Percentiles rank a stretch among this genome's conserved stretches.
These are phyloP conservation scores for Haematococcus lacustris DNA, from an alignment of 139 green algal species.

Conservation along the genomic window DNA sequence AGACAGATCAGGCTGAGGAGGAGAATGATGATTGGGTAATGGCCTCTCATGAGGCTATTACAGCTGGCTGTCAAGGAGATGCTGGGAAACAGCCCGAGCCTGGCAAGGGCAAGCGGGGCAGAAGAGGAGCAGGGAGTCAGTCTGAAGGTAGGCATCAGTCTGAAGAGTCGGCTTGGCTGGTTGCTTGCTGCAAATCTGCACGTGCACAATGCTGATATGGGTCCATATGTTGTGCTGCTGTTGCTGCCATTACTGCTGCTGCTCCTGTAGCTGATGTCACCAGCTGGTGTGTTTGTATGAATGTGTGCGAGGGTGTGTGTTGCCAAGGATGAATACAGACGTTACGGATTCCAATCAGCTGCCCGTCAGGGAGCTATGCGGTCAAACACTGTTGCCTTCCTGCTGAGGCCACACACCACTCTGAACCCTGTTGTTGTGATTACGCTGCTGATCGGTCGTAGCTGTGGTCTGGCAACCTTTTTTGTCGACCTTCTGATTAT, in stretches of 20 bases:
- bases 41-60: background rate
- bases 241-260: background rate
- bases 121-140: background rate
- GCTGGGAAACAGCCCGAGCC: too few relatives aligned
- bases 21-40: background rate
- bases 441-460: too few relatives aligned
- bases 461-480: too few relatives aligned
- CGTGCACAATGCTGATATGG: background rate
- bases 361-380: too few relatives aligned
- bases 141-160: background rate
- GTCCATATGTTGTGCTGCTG: too few relatives aligned
- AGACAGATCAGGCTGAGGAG: background rate
- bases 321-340: background rate
- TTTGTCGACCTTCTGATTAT: too few relatives aligned
- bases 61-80: background rate
- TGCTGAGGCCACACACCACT: too few relatives aligned
- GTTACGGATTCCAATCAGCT: background rate
- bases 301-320: constrained; percentile 3
- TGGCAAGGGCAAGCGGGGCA: constrained; percentile 1
- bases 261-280: background rate
- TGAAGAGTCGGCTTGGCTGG: background rate
- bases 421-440: too few relatives aligned
- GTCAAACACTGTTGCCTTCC: too few relatives aligned
- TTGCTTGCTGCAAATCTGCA: background rate
- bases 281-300: background rate